Evolutionary conservation across 192 early-diverging fungal species (phyloP).

Genomic region (Lobosporangium transversale): DNA sequence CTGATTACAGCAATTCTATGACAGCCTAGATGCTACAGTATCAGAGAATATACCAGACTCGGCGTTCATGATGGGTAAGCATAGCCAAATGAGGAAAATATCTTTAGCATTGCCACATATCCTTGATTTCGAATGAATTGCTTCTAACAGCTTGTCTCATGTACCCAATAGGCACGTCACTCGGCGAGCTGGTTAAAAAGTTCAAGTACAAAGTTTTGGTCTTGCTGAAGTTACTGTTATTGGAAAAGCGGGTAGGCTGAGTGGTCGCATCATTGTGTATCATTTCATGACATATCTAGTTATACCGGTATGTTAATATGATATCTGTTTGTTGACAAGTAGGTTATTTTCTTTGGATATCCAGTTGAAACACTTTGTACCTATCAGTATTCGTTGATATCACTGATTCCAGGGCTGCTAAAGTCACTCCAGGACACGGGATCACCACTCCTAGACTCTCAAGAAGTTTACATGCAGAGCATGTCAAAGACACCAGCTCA

Average conservation of each 20-base stretch:
- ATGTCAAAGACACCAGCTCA: conserved; percentile 51
- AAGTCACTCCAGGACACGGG: conserved; percentile 60
- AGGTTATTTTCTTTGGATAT: conserved; percentile 87
- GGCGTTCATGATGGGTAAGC: conserved; percentile 73
- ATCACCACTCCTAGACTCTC: conserved; percentile 57
- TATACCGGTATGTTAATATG: too few species aligned
- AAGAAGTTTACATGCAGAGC: conserved; percentile 50
- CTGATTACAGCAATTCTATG: conserved; percentile 67
- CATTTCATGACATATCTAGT: too few species aligned
- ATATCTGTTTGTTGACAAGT: not conserved
- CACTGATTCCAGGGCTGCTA: conserved; percentile 73
- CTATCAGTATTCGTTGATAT: conserved; percentile 82
- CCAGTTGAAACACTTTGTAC: conserved; percentile 81
- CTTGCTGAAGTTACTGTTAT: conserved; percentile 77
- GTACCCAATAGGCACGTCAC: conserved; percentile 63
- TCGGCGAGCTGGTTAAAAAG: conserved; percentile 75
- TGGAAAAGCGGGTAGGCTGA: conserved; percentile 81
- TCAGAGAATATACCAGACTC: conserved; percentile 68
- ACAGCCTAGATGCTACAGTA: conserved; percentile 64
- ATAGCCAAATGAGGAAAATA: not conserved
- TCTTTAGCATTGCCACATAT: not conserved
- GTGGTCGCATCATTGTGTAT: too few species aligned
- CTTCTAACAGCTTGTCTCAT: not conserved
- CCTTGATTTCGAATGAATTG: too few species aligned
- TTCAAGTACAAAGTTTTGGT: conserved; percentile 82